Conservation (phyloP, 1,284 basidiomycete genomes). For the Rugiboletus extremiorientalis region DNA sequence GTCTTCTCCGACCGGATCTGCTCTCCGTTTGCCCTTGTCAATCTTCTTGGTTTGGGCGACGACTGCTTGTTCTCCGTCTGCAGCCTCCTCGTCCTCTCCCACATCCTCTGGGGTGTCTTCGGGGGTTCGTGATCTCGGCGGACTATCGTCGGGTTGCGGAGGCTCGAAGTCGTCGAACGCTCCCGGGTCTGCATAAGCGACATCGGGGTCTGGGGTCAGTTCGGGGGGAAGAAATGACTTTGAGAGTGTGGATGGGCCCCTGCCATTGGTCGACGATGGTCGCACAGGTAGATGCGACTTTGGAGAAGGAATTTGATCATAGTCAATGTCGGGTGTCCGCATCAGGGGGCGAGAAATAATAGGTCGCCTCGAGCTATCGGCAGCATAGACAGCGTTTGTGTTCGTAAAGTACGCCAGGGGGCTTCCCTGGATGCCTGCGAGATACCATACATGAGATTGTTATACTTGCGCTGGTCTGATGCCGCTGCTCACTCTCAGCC, state of each 20-base stretch:
- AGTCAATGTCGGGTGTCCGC: conserved; percentile 58
- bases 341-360: conserved; percentile 51
- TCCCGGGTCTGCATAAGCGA: conserved; percentile 24
- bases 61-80: conserved; percentile 35
- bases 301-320: conserved; percentile 68
- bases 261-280: conserved; percentile 37
- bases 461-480: not conserved
- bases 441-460: conserved; percentile 7
- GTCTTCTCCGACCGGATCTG: conserved; percentile 33
- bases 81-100: conserved; percentile 39
- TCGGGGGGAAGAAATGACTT: conserved; percentile 34
- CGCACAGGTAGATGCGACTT: conserved; percentile 41
- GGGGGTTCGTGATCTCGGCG: conserved; percentile 32
- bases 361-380: conserved; percentile 45
- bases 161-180: conserved; percentile 36
- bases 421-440: conserved; percentile 36
- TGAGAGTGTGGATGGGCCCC: conserved; percentile 50
- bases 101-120: conserved; percentile 49
- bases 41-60: conserved; percentile 24
- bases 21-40: conserved; percentile 39
- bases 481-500: conserved; percentile 48
- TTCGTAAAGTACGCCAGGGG: conserved; percentile 58
- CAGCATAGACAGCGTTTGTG: conserved; percentile 46
- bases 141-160: conserved; percentile 31
- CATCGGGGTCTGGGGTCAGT: conserved; percentile 29